These are phyloP conservation scores for Anaeramoeba flamelloides DNA, from an alignment of 78 protist genomes.

Conservation along the genomic window DNA sequence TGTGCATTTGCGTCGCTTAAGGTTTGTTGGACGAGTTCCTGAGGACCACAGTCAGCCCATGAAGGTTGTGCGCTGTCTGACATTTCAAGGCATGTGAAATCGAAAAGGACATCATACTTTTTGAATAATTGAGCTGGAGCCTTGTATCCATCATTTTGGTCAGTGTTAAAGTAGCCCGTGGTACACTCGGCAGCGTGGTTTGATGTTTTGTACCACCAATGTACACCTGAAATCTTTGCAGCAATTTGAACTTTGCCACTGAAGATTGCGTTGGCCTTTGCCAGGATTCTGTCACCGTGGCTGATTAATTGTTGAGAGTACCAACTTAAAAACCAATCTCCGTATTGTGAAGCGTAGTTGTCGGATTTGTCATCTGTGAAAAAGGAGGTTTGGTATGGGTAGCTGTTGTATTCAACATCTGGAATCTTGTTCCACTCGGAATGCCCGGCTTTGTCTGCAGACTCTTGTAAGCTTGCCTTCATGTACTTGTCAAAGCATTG, in stretches of 20 bases:
- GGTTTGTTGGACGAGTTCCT: constrained; percentile 24
- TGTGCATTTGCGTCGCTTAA: constrained; percentile 20
- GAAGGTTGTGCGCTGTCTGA: constrained; percentile 28
- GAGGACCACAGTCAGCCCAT: constrained; percentile 30
- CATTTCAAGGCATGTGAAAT: constrained; percentile 60
- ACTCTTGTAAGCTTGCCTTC: constrained; percentile 23
- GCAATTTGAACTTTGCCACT: constrained; percentile 24
- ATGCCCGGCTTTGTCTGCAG: constrained; percentile 33
- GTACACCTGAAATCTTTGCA: constrained; percentile 66
- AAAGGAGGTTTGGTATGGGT: not conserved
- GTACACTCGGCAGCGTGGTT: constrained; percentile 70
- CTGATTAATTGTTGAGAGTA: constrained; percentile 26
- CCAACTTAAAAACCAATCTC: constrained; percentile 65
- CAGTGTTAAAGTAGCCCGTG: constrained; percentile 58
- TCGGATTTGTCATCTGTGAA: not conserved
- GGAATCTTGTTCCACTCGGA: no score
- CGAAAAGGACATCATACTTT: constrained; percentile 26
- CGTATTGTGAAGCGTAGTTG: constrained; percentile 37
- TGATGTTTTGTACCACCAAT: constrained; percentile 55
- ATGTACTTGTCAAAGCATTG: constrained; percentile 57
- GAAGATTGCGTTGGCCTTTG: constrained; percentile 19
- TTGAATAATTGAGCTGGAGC: constrained; percentile 38
- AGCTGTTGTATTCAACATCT: no score
- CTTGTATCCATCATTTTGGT: constrained; percentile 29
- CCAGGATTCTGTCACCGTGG: constrained; percentile 29